Percentiles rank a stretch among this genome's conserved stretches.
Conservation (phyloP, 1,284 basidiomycete genomes). For the Irpex sp. region DNA sequence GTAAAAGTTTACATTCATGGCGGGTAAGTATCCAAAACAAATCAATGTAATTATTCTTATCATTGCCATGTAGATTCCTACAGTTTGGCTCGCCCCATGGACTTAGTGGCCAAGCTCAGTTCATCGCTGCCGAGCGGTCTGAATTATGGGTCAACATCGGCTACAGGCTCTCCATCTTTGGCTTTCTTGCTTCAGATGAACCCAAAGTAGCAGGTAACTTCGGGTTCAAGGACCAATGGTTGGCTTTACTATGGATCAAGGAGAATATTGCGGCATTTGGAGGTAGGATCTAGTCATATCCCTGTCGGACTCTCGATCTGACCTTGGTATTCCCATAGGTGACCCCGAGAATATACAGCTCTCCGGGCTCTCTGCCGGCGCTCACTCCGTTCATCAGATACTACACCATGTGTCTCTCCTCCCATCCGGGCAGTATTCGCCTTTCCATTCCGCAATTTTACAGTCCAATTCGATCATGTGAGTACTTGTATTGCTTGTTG, state of each 20-base stretch:
- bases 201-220: constrained; percentile 65
- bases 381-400: constrained; percentile 72
- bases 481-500: constrained; percentile 19
- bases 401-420: constrained; percentile 68
- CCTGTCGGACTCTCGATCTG: not conserved
- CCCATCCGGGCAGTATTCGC: constrained; percentile 50
- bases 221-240: constrained; percentile 79
- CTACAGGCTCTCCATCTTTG: constrained; percentile 70
- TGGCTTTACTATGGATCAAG: constrained; percentile 56
- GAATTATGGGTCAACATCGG: constrained; percentile 75
- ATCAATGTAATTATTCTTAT: not conserved
- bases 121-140: constrained; percentile 54
- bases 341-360: constrained; percentile 58
- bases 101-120: constrained; percentile 59
- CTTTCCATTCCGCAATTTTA: constrained; percentile 61
- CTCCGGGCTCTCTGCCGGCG: constrained; percentile 69
- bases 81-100: constrained; percentile 74
- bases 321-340: constrained; percentile 30
- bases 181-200: constrained; percentile 63
- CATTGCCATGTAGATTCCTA: constrained; percentile 51
- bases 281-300: constrained; percentile 32
- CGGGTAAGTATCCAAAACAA: constrained; percentile 37
- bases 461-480: constrained; percentile 75
- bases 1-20: constrained; percentile 77
- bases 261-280: constrained; percentile 59